Evolutionary conservation across 805 yeast species (phyloP), one percentile per base, ranked within the genome.

Genomic region (Candida suzukii): DNA sequence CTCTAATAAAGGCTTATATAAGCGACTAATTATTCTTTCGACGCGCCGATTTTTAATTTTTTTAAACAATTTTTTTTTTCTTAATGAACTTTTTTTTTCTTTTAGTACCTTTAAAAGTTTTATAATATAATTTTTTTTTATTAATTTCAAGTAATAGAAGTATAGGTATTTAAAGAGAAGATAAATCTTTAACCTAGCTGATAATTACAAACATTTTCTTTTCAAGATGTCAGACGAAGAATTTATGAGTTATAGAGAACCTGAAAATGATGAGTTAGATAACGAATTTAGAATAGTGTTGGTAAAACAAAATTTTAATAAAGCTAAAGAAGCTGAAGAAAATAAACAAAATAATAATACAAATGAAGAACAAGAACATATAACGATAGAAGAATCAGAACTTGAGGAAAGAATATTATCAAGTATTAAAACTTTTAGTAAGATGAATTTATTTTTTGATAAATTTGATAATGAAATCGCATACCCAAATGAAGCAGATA

Each of bases 391-490:
- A 20, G 53, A 53, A 31, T 42, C 54, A 3, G 74, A 71, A 25
- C 60, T 74, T 68, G 73, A 71, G 41, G 80, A 76, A 48, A 56
- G 74, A 34, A 52, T 68, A 39, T 55, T 74, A 49, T 68, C 66
- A 44, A 60, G 63, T 18, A 63, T 76, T 32, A 70, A 67, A 47
- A 68, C 71, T 17, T 64, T 72, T 48, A 70, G 66, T 14, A 70
- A 66, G 34, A 69, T 75, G 51, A 75, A 76, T 50, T 57, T 51
- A 26, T 74, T 76, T 46, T 76, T 76, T 47, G 79, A 76, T 48
- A 52, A 54, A 30, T 76, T 76, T 48, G 82, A 76, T 51, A 70
- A 63, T 31, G 54, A 56, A 20, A 63, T 76, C 14, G 78, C 80
- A 9, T 62, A 68, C 33, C 81, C 80, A 3, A 76, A 76, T 47